phyloP scores from a whole-genome alignment of 208 protist species.

The Leishmania mexicana region DNA sequence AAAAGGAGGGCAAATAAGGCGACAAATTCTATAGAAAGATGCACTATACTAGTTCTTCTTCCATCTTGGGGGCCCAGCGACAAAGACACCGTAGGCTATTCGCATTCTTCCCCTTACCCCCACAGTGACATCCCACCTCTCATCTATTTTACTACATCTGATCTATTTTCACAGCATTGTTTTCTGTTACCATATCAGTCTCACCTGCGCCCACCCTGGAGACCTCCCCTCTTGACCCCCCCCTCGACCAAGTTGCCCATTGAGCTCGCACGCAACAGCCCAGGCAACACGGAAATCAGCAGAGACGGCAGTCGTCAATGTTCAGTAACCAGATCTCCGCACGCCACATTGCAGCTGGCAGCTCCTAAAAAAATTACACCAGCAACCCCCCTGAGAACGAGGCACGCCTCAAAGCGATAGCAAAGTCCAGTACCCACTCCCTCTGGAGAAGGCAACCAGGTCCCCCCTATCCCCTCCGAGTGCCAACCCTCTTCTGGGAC shows the following conservation, averaged over 20 bases:
- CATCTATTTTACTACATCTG: not conserved
- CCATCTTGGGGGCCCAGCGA: not conserved
- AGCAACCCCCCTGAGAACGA: too few relatives aligned
- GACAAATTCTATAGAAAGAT: not conserved
- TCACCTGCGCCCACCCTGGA: not conserved
- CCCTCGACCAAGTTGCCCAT: not conserved
- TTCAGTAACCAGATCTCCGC: too few relatives aligned
- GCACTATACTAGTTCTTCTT: not conserved
- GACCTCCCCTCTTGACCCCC: too few relatives aligned
- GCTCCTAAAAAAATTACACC: too few relatives aligned
- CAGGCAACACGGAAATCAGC: not conserved
- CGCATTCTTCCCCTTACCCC: not conserved
- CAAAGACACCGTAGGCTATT: not conserved
- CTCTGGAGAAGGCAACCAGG: too few relatives aligned
- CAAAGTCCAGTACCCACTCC: not conserved
- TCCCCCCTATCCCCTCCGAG: too few relatives aligned
- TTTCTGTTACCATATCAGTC: not conserved
- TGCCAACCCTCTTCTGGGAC: not conserved
- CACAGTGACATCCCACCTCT: not conserved
- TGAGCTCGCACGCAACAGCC: not conserved
- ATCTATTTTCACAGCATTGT: not conserved
- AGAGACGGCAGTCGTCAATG: not conserved
- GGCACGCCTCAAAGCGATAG: rapidly evolving
- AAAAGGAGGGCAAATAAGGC: not conserved
- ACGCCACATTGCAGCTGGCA: too few relatives aligned